Percentiles rank a stretch among this genome's conserved stretches.
These are phyloP conservation scores for Beauveria rudraprayagi DNA, from an alignment of 2,329 filamentous ascomycete species.

Conservation along the genomic window DNA sequence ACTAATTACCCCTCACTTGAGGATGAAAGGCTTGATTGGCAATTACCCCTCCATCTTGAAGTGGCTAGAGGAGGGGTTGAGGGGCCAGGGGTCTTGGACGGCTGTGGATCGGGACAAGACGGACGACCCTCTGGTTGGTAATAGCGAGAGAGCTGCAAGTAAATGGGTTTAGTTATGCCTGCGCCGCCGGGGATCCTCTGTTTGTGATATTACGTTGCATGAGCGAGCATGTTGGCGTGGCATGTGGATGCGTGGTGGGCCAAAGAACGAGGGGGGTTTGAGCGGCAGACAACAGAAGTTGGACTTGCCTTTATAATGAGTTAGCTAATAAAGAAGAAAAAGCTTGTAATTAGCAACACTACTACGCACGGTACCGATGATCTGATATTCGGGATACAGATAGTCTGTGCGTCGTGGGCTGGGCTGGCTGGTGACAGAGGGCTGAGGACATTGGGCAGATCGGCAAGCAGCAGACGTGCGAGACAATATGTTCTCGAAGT, in stretches of 20 bases:
- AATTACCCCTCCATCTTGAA: conserved; percentile 10
- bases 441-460: too few species aligned
- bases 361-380: background rate
- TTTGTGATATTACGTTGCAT: conserved; percentile 1
- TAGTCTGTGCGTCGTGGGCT: background rate
- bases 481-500: background rate
- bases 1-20: conserved; percentile 7
- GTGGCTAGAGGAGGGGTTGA: conserved; percentile 2
- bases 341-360: background rate
- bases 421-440: background rate
- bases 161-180: background rate
- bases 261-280: background rate
- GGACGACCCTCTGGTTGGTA: conserved; percentile 6
- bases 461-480: background rate
- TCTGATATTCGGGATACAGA: background rate
- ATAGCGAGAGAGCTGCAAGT: conserved; percentile 1
- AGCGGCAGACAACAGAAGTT: background rate
- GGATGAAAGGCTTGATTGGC: background rate
- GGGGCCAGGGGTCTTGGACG: conserved; percentile 6
- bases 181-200: background rate
- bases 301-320: background rate
- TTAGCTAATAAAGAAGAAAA: background rate
- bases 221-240: background rate
- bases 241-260: background rate
- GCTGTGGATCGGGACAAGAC: conserved; percentile 6